Conservation (phyloP, 306 rosid species). For the Acacia acuminata region DNA sequence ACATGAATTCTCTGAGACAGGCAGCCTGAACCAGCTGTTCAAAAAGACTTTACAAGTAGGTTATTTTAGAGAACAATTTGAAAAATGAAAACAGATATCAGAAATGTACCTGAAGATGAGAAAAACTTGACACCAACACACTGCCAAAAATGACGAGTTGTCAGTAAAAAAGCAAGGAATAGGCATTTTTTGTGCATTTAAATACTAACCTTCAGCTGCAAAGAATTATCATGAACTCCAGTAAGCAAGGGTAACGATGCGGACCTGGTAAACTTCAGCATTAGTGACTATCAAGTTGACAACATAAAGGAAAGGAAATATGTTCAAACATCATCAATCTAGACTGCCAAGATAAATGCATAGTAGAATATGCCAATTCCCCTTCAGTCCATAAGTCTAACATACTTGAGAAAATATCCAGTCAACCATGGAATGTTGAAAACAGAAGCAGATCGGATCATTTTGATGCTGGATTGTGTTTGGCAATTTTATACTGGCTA, state of each 20-base stretch:
- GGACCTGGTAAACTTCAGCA: conserved; percentile 62
- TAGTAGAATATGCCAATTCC: conserved; percentile 20
- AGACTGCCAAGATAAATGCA: not conserved
- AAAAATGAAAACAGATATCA: conserved; percentile 13
- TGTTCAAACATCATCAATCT: not conserved
- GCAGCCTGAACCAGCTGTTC: conserved; percentile 8
- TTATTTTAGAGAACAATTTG: conserved; percentile 22
- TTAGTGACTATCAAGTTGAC: conserved; percentile 38
- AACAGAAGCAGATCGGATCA: conserved; percentile 4
- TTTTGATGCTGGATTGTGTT: conserved; percentile 5
- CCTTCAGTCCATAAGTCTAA: conserved; percentile 5
- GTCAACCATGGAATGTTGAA: conserved; percentile 23
- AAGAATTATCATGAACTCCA: conserved; percentile 49
- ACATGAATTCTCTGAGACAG: conserved; percentile 4
- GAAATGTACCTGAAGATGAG: conserved; percentile 74
- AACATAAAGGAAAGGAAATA: conserved; percentile 12
- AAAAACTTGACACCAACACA: conserved; percentile 62
- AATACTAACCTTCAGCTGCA: conserved; percentile 66
- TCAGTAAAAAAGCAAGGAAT: conserved; percentile 39
- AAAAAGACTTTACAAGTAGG: conserved; percentile 22
- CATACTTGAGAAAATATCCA: conserved; percentile 11
- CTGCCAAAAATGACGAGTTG: conserved; percentile 45
- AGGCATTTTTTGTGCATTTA: conserved; percentile 28
- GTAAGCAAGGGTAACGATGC: conserved; percentile 43
- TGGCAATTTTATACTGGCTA: not conserved